Evolutionary conservation across 2,329 filamentous ascomycete species (phyloP), one percentile per base, ranked within the genome.

Genomic region (Diplodia corticola): DNA sequence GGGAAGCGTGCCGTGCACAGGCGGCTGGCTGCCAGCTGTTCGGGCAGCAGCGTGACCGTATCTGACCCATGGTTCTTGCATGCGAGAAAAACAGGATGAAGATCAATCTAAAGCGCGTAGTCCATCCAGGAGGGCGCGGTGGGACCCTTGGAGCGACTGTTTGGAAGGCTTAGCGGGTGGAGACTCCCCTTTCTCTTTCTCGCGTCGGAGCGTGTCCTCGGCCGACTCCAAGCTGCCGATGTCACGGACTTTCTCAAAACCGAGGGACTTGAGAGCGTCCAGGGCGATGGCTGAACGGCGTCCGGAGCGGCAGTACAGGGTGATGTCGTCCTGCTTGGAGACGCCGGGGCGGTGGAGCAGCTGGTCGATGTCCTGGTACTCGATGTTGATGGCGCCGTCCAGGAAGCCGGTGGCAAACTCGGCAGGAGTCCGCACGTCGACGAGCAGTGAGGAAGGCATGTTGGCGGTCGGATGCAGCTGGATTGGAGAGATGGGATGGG

Each of bases 281-380:
- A 73, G 65, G 35, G 77, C 77, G 55, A 79, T 75, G 26, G 71
- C 71, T 1, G 74, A 76, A 2, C 77, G 67, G 20, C 77, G 68
- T 0, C 77, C 77, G 3, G 73, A 75, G 13, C 76, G 75, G 57
- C 77, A 79, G 63, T 79, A 79, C 37, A 79, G 68, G 12, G 75
- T 76, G 22, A 79, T 76, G n/a, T 69, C 53, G 35, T 75, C 74
- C 9, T 69, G 59, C 40, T 76, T 76, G 5, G 22, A 9, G 0
- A 75, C 69, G 0, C 64, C 53, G 10, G 65, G 48, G n/a, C 61
- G 48, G 6, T 5, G 12, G 4, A 44, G 30, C 1, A 78, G 70
- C n/a, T 70, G 68, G 40, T 69, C 69, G 63, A 79, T 78, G 48
- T 63, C n/a, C 49, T 74, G 72, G 72, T 77, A 78, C 57, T 77